These are phyloP conservation scores for Pythium insidiosum DNA, from an alignment of 352 stramenopile genomes.

Conservation along the genomic window DNA sequence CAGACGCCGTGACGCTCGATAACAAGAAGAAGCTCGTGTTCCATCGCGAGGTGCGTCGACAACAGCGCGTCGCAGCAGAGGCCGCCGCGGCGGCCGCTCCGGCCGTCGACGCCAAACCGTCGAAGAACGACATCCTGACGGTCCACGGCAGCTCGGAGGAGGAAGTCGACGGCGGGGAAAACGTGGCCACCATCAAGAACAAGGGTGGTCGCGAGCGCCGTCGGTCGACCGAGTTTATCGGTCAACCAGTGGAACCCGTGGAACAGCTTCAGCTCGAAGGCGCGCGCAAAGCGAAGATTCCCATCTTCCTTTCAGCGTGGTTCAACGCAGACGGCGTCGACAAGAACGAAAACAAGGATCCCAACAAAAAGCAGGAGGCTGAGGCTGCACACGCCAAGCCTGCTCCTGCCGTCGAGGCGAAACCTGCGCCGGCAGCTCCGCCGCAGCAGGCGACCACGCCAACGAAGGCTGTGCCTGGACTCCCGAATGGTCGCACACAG, in stretches of 20 bases:
- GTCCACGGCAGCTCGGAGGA: conserved; percentile 12
- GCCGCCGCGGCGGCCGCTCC: conserved; percentile 10
- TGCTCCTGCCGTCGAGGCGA: not conserved
- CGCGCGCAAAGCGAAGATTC: conserved; percentile 68
- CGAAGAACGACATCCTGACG: conserved; percentile 10
- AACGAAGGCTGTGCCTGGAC: not conserved
- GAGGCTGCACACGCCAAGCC: conserved; percentile 13
- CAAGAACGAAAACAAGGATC: conserved; percentile 16
- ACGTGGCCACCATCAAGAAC: conserved; percentile 43
- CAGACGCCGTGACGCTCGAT: conserved; percentile 44
- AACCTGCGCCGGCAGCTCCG: conserved; percentile 2
- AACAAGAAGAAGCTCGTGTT: conserved; percentile 46
- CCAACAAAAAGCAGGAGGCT: conserved; percentile 7
- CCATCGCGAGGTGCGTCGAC: conserved; percentile 32
- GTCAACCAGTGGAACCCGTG: conserved; percentile 36
- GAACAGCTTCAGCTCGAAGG: conserved; percentile 58
- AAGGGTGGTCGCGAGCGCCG: conserved; percentile 25
- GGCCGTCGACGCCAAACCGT: conserved; percentile 20
- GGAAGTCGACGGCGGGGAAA: conserved; percentile 14
- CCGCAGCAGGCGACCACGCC: not conserved
- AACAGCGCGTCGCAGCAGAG: conserved; percentile 28
- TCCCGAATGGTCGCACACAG: conserved; percentile 24
- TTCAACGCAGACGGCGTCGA: conserved; percentile 48
- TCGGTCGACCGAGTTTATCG: conserved; percentile 43
- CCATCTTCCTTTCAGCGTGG: conserved; percentile 59